These are phyloP conservation scores for Syzygium malaccense DNA, from an alignment of 441 rosid species.

Conservation along the genomic window DNA sequence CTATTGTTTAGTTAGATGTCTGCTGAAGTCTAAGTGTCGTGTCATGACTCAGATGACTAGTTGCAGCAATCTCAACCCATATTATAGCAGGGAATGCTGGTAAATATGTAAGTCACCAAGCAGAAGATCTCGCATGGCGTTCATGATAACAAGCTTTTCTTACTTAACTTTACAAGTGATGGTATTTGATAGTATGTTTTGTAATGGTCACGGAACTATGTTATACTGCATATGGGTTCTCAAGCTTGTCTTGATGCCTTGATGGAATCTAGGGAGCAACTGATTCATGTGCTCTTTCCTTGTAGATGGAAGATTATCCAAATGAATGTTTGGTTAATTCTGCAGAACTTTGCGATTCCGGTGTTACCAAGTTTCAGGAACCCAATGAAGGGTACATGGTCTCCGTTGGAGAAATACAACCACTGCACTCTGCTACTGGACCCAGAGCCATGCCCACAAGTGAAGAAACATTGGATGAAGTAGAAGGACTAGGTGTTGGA, in stretches of 20 bases:
- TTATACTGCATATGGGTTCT: neutral
- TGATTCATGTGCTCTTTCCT: neutral
- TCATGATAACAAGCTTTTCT: neutral
- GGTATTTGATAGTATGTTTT: neutral
- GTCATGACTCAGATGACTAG: neutral
- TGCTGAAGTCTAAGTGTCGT: neutral
- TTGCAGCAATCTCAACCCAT: neutral
- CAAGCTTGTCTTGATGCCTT: neutral
- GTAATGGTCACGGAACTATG: neutral
- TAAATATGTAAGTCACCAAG: neutral
- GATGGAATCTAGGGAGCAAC: neutral
- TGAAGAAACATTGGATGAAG: conserved; percentile 21
- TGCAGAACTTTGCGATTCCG: conserved; percentile 17
- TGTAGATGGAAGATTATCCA: conserved; percentile 37
- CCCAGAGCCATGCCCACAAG: conserved; percentile 16
- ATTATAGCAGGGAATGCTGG: neutral
- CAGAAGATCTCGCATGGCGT: neutral
- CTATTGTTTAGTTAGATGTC: neutral
- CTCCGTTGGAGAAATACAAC: conserved; percentile 2
- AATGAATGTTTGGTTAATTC: conserved; percentile 23
- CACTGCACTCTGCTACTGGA: conserved; percentile 13
- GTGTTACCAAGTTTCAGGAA: conserved; percentile 11
- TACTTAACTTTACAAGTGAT: neutral
- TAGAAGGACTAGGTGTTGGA: conserved; percentile 18
- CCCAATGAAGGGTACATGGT: conserved; percentile 8